phyloP scores from a whole-genome alignment of 345 rosid species.

The Eucalyptus caleyi region DNA sequence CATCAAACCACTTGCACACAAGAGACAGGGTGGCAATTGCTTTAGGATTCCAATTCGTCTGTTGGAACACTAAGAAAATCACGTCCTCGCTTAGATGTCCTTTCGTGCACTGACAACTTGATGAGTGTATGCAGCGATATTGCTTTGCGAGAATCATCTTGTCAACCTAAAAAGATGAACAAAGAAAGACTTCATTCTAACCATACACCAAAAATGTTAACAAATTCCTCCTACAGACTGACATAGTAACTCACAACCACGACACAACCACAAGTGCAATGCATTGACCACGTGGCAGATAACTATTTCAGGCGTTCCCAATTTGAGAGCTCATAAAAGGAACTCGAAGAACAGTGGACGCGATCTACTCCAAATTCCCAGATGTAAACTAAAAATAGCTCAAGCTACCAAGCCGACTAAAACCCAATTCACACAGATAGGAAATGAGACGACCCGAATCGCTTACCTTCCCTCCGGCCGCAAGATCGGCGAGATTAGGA shows the following conservation, averaged over 20 bases:
- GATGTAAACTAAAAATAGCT: background rate
- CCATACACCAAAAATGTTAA: background rate
- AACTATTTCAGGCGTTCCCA: background rate
- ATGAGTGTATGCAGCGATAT: constrained; percentile 87
- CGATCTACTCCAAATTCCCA: background rate
- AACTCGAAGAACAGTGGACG: background rate
- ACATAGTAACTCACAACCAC: background rate
- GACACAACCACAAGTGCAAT: background rate
- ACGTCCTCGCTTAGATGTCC: constrained; percentile 88
- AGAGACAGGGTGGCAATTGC: constrained; percentile 70
- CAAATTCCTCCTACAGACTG: background rate
- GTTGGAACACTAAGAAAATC: constrained; percentile 77
- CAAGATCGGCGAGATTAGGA: background rate
- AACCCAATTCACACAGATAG: background rate
- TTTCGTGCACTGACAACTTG: constrained; percentile 86
- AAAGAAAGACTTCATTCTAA: background rate
- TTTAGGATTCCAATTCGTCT: constrained; percentile 90
- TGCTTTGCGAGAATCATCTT: constrained; percentile 72
- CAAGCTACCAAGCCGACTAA: background rate
- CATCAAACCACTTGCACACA: constrained; percentile 95
- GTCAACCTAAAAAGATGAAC: background rate
- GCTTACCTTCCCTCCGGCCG: background rate
- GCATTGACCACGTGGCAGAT: background rate
- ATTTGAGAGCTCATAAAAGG: background rate
- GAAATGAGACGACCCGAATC: background rate